phyloP scores from a whole-genome alignment of 768 basidiomycete species.

The Trametes coccinea region DNA sequence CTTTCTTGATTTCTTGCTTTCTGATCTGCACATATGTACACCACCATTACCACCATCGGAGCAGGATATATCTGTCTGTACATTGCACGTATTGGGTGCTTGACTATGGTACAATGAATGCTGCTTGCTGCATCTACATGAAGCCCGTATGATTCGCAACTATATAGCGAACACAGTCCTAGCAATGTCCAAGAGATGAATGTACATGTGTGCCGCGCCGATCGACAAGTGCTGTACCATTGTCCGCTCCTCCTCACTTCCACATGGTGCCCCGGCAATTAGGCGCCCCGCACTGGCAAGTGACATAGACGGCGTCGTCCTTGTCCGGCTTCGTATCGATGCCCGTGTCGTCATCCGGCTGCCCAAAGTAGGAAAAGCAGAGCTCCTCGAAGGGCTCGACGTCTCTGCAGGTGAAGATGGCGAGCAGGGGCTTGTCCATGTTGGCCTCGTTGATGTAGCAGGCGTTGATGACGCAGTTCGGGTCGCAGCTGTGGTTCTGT shows the following conservation, averaged over 20 bases:
- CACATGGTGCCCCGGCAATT: constrained; percentile 51
- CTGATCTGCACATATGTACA: constrained; percentile 1
- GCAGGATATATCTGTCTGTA: neutral
- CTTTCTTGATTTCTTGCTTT: constrained; percentile 3
- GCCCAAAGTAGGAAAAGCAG: constrained; percentile 73
- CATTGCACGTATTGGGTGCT: neutral
- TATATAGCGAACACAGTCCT: too few species aligned
- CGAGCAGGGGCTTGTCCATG: constrained; percentile 64
- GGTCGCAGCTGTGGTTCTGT: constrained; percentile 91
- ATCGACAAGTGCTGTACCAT: constrained; percentile 13
- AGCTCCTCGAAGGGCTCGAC: constrained; percentile 70
- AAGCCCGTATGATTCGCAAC: too few species aligned
- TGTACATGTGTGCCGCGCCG: neutral
- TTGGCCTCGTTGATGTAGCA: constrained; percentile 81
- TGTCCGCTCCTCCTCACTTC: constrained; percentile 5
- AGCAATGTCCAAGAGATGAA: neutral
- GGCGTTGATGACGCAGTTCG: constrained; percentile 72
- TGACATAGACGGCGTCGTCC: constrained; percentile 41
- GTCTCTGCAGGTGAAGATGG: constrained; percentile 65
- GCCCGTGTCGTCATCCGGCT: constrained; percentile 38
- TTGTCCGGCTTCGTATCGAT: constrained; percentile 1
- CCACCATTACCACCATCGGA: neutral
- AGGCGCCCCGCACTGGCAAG: constrained; percentile 51
- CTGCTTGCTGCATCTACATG: too few species aligned
- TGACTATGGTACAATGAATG: neutral